Base-by-base conservation (phyloP, 2,329 filamentous ascomycete genomes). In the Didymella pomorum region DNA sequence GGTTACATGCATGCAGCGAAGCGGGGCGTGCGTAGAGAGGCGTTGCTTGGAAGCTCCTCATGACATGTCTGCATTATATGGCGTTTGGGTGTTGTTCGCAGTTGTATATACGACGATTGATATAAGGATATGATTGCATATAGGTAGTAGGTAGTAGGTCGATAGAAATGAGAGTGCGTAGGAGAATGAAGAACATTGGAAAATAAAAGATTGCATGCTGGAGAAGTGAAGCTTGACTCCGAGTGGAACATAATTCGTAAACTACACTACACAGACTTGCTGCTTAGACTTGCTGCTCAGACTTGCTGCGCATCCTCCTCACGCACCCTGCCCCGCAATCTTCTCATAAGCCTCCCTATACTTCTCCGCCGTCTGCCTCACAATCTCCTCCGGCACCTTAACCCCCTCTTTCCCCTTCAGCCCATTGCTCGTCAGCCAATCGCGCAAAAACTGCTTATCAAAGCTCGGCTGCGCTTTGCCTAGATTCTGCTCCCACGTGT, bases 391-490 rank as follows among this genome's bases (percentile, higher is more conserved):
- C 0, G 90, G 88, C 81, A 97, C 89, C 52, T 78, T 79, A 16
- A 95, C 89, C 1, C 86, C 89, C 25, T 88, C 82, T 78, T 90
- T 90, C 1, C 89, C 90, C 80, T 93, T 92, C 56, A 96, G 76
- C 0, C 90, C 90, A 57, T 89, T 82, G 46, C 75, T 79, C 2
- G 87, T 89, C 69, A 97, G 77, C 91, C 92, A 97, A 78, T 97
- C 89, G 33, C 93, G 83, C 66, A 97, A 76, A 70, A 76, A 82
- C 70, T 82, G 72, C 83, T 97, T 97, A 75, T 97, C 93, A 67
- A 94, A 95, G 78, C 91, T 95, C 53, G 89, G 84, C 80, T 96
- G 92, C 56, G 89, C 84, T 61, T 83, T 83, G 2, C 93, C 93
- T 18, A 90, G 78, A 58, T 76, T 72, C 53, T 61, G 47, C 72